Conservation (phyloP, 2,329 filamentous ascomycete species). For the Elsinoe arachidis region DNA sequence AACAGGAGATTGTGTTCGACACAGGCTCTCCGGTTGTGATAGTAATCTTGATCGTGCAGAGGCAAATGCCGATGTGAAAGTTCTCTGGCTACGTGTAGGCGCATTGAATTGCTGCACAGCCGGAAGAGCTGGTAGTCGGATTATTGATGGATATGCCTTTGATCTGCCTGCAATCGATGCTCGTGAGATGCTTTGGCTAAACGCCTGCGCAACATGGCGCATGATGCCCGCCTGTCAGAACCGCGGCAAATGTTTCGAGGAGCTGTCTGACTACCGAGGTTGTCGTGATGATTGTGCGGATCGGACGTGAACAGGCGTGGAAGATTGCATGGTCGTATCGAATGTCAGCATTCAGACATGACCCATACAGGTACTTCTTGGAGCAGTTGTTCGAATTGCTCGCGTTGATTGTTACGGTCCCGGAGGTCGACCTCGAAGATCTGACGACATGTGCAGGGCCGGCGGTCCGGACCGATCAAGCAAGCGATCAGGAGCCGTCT, state of each 20-base stretch:
- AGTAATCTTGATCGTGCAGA: neutral
- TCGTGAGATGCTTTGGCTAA: neutral
- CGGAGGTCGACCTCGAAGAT: neutral
- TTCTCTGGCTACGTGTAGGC: no score
- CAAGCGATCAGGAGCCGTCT: neutral
- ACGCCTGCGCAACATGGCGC: neutral
- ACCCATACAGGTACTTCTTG: neutral
- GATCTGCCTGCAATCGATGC: neutral
- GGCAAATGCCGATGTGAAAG: neutral
- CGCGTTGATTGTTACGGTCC: neutral
- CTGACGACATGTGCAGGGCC: slow-evolving; percentile 7
- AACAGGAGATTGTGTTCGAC: no score
- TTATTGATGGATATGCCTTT: neutral
- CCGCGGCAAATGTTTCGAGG: neutral
- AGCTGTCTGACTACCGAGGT: neutral
- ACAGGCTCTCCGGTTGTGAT: neutral
- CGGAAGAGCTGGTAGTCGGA: neutral
- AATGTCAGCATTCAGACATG: neutral
- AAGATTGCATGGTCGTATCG: neutral
- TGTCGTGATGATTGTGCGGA: neutral
- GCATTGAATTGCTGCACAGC: no score
- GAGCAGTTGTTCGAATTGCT: neutral
- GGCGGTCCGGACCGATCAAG: neutral
- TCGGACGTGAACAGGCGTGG: no score
- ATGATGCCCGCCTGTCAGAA: neutral